Evolutionary conservation across 129 eudicot genomes (phyloP), one percentile per base, ranked within the genome.

Genomic region (Dittrichia graveolens): DNA sequence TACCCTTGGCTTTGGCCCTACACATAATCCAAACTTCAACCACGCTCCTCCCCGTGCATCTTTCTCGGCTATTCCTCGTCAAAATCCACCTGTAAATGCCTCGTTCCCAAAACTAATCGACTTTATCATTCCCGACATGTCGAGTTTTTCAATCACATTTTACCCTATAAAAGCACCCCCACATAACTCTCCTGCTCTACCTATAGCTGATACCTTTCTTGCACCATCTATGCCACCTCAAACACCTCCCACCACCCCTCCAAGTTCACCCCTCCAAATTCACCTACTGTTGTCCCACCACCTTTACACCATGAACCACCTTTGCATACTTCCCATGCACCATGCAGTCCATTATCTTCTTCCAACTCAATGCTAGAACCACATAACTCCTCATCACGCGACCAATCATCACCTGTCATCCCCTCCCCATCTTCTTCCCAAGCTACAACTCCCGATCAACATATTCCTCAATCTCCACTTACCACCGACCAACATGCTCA

Each of bases 171-270:
- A 55, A 55, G 61, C 61, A 55, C 61, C 37, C 37, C 0, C 5
- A n/a, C 35, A 55, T 12, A 16, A 55, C 34, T 16, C 61, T 55
- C 3, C 61, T 16, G 6, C 61, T 55, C 61, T 10, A 19, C 61
- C 12, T 55, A 55, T 12, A 16, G 61, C 38, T 7, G 61, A 49
- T n/a, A 49, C 13, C 12, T 49, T 49, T 49, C 55, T 49, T 49
- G 55, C 55, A 49, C 9, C 14, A 4, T 19, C 61, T 55, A 57
- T 57, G 3, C 63, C 63, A 57, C 40, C 14, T 57, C 63, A 57
- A 24, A 57, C 63, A 57, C 63, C 63, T 24, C 63, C 42, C 5
- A 31, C 63, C 40, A 57, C 63, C 63, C 24, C 10, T 57, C 63
- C 41, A 57, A 57, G 6, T 34, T 57, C n/a, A n/a, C n/a, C n/a